Conservation (phyloP, 441 rosid genomes). For the Adansonia gregorii region DNA sequence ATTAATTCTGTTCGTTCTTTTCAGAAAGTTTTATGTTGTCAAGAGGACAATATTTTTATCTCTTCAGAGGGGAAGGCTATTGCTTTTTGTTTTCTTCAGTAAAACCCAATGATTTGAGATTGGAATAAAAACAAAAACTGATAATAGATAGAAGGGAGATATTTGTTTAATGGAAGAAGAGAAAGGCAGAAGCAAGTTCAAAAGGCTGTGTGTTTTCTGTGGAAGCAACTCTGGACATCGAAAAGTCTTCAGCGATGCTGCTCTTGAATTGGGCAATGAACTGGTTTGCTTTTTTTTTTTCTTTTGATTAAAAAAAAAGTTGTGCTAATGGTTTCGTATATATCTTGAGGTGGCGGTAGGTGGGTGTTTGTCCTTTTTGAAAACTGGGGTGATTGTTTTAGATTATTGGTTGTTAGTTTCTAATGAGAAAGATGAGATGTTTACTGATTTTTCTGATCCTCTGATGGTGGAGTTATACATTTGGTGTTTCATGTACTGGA, state of each 20-base stretch:
- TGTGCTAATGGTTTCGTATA: slow-evolving; percentile 13
- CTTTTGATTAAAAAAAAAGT: slow-evolving; percentile 17
- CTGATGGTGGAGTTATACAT: slow-evolving; percentile 19
- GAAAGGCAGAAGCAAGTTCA: slow-evolving; percentile 54
- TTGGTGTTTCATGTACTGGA: slow-evolving; percentile 24
- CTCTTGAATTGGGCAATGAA: slow-evolving; percentile 86
- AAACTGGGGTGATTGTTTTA: slow-evolving; percentile 4
- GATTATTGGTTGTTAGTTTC: slow-evolving; percentile 15
- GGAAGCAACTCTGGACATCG: slow-evolving; percentile 86
- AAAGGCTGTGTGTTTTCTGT: slow-evolving; percentile 83
- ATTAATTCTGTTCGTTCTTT: slow-evolving; percentile 12
- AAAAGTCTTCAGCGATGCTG: slow-evolving; percentile 80
- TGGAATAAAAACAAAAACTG: slow-evolving; percentile 31
- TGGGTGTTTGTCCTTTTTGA: slow-evolving; percentile 6
- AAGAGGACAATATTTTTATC: neutral
- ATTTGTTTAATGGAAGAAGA: slow-evolving; percentile 56
- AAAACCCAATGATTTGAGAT: slow-evolving; percentile 33
- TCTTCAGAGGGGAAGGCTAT: slow-evolving; percentile 17
- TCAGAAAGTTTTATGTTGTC: neutral
- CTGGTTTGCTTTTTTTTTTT: slow-evolving; percentile 61
- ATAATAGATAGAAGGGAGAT: slow-evolving; percentile 21
- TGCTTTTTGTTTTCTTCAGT: slow-evolving; percentile 26
- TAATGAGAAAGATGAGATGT: neutral
- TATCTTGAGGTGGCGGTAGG: slow-evolving; percentile 1
- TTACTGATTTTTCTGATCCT: neutral